Base-by-base conservation (phyloP, 306 rosid genomes). In the Citrullus mucosospermus region DNA sequence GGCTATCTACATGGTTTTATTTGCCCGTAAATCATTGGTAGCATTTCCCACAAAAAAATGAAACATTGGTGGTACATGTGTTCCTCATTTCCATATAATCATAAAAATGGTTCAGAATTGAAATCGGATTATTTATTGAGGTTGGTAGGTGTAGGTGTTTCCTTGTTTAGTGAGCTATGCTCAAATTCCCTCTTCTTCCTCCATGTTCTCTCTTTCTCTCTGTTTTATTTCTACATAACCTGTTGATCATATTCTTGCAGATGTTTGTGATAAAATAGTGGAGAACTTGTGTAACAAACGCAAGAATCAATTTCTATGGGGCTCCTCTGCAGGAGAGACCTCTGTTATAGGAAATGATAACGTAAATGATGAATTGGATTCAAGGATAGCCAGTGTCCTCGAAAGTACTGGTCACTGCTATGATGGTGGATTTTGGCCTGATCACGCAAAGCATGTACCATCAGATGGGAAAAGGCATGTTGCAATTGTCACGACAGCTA, bases 401-500 rank as follows among this genome's bases (percentile, higher is more conserved):
- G 93, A 91, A 84, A 95, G 99, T 83, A 95, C 99, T 38, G 97
- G 99, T 65, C 97, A 92, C 80, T 82, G 81, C 73, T 83, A 88
- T 69, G 99, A 91, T 63, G 99, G 99, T 91, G 97, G 97, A 63
- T 85, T 91, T 78, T 89, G 99, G 99, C 78, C 89, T 43, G 93
- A 88, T 81, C 91, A 85, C 60, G 80, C 85, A 79, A 95, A 92
- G 86, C 89, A 85, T 62, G 90, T 87, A 7, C 80, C 84, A 1
- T 82, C 85, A 18, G 86, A 83, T 44, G 84, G 81, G 72, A 93
- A 91, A 85, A 84, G 98, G 76, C 93, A 91, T 80, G 89, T 92
- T 85, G 99, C 99, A 50, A 95, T 95, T 48, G 97, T 95, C 75
- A 96, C 99, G 75, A 96, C 99, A 34, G 99, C 99, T 57, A 96